Conservation (phyloP, 2,329 filamentous ascomycete genomes). For the Botrytis deweyae region DNA sequence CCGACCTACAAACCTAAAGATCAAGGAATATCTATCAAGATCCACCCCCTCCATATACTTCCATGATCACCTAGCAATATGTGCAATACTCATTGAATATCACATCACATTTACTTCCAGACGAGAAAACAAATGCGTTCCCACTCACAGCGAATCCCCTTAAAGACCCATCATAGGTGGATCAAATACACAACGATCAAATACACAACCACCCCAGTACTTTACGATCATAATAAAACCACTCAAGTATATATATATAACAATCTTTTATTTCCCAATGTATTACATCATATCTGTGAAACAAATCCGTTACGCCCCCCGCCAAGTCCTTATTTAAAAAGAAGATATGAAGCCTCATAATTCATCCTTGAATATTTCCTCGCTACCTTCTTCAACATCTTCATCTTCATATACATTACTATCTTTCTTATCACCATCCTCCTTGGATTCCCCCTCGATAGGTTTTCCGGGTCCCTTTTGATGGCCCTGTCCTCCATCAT, state of each 20-base stretch:
- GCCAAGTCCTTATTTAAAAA: no score
- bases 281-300: not conserved
- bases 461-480: conserved; percentile 44
- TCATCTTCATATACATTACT: conserved; percentile 40
- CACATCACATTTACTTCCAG: not conserved
- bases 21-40: no score
- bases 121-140: not conserved
- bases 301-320: not conserved
- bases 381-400: conserved; percentile 47
- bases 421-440: not conserved
- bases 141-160: no score
- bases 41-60: no score
- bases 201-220: not conserved
- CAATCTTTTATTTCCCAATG: not conserved
- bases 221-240: not conserved
- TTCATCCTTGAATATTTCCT: conserved; percentile 56
- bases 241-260: not conserved
- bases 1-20: no score
- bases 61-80: no score
- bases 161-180: no score
- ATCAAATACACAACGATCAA: not conserved
- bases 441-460: not conserved
- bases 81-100: no score
- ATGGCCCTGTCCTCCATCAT: conserved; percentile 50
- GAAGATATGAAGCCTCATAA: conserved; percentile 39